phyloP scores from a whole-genome alignment of 208 protist genomes.

The Trypanosoma vivax region DNA sequence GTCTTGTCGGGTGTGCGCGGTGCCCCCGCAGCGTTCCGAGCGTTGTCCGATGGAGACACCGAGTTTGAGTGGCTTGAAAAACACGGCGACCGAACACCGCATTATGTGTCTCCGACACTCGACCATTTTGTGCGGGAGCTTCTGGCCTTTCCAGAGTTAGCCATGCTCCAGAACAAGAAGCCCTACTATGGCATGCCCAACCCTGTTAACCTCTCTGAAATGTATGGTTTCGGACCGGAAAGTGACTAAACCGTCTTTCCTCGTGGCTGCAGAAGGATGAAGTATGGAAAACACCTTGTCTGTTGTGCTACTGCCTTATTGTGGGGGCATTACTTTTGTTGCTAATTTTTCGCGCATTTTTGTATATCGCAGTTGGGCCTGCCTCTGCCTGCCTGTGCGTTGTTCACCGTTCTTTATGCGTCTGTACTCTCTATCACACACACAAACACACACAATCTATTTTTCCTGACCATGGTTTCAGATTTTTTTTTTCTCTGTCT shows the following conservation, averaged over 20 bases:
- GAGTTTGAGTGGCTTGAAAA: constrained; percentile 70
- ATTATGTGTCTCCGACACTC: constrained; percentile 82
- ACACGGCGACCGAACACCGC: constrained; percentile 45
- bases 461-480: too few relatives aligned
- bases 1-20: constrained; percentile 64
- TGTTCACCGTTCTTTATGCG: too few relatives aligned
- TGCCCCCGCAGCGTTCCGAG: constrained; percentile 55
- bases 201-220: constrained; percentile 60
- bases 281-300: too few relatives aligned
- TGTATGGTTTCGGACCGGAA: constrained; percentile 39
- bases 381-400: too few relatives aligned
- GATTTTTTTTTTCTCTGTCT: too few relatives aligned
- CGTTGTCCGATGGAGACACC: constrained; percentile 40
- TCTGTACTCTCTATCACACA: too few relatives aligned
- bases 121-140: constrained; percentile 86
- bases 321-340: too few relatives aligned
- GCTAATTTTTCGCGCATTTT: too few relatives aligned
- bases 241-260: constrained; percentile 11
- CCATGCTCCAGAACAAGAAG: constrained; percentile 56
- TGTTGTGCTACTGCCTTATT: too few relatives aligned
- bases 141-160: constrained; percentile 63
- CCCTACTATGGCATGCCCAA: constrained; percentile 67
- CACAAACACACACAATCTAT: too few relatives aligned
- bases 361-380: too few relatives aligned
- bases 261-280: too few relatives aligned